phyloP scores from a whole-genome alignment of 805 yeast genomes.

The Schizosaccharomyces octosporus region DNA sequence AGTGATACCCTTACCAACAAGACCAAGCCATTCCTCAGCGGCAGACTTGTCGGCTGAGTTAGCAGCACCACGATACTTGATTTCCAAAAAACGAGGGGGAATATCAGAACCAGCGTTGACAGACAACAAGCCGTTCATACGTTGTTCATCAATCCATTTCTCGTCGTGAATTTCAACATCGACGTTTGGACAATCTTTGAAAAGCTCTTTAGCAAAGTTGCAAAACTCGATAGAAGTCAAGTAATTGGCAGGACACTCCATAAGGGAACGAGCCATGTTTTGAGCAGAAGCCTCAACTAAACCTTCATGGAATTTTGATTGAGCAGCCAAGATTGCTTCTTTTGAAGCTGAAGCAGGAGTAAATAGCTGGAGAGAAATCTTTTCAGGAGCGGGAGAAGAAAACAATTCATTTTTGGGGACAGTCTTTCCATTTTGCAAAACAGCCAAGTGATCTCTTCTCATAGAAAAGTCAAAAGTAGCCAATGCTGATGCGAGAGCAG shows the following conservation, averaged over 20 bases:
- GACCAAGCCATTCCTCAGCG: neutral
- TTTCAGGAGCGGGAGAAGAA: neutral
- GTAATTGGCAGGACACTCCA: constrained; percentile 1
- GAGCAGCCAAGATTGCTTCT: neutral
- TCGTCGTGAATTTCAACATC: neutral
- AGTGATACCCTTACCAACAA: constrained; percentile 1
- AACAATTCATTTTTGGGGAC: neutral
- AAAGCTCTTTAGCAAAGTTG: neutral
- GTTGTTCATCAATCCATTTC: neutral
- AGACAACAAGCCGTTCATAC: neutral
- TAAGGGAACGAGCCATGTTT: constrained; percentile 2
- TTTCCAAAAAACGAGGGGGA: neutral
- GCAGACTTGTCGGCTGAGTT: neutral
- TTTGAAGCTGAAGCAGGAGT: neutral
- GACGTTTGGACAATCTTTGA: neutral
- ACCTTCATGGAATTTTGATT: neutral
- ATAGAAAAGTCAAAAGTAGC: neutral
- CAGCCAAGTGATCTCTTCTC: neutral
- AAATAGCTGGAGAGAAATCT: neutral
- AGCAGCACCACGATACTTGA: neutral
- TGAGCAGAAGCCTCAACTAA: constrained; percentile 2
- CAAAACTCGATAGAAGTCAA: neutral
- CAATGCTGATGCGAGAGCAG: neutral
- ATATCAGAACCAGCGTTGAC: neutral
- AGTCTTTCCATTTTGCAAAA: neutral